A percentile compares a stretch with the other conserved stretches of the same genome.
These are phyloP conservation scores for Candida tropicalis DNA, from an alignment of 1,139 yeast species.

Conservation along the genomic window DNA sequence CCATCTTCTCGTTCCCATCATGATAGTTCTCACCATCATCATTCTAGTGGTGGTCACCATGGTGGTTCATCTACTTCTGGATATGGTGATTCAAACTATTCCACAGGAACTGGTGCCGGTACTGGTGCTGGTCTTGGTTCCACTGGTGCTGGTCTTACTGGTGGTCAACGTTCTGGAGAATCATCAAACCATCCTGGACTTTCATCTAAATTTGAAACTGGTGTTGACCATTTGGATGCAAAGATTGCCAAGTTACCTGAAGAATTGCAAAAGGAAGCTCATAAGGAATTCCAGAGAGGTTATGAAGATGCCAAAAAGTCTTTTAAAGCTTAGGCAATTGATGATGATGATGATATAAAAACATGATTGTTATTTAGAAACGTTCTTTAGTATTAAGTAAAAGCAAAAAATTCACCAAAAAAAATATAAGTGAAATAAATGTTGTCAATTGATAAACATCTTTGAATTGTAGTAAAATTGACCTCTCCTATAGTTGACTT, in stretches of 20 bases:
- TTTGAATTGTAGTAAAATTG: too few species aligned
- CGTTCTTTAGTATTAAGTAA: neutral
- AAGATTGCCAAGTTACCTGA: conserved; percentile 36
- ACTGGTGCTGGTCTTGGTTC: too few species aligned
- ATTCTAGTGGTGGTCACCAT: neutral
- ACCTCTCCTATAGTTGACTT: too few species aligned
- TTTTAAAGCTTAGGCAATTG: conserved; percentile 1
- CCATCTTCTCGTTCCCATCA: too few species aligned
- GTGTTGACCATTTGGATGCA: conserved; percentile 23
- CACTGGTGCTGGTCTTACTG: neutral
- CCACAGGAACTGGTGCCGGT: too few species aligned
- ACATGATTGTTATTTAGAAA: neutral
- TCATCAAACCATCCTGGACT: conserved; percentile 6
- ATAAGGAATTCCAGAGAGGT: conserved; percentile 37
- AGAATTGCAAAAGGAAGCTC: conserved; percentile 34
- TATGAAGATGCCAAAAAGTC: conserved; percentile 32
- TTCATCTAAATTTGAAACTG: conserved; percentile 4
- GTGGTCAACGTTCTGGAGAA: neutral
- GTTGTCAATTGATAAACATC: too few species aligned
- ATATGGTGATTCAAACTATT: conserved; percentile 3
- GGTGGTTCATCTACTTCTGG: neutral
- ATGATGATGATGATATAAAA: neutral
- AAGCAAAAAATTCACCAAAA: neutral
- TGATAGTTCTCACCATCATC: neutral
- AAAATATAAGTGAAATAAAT: too few species aligned